These are phyloP conservation scores for Colletotrichum eleusines DNA, from an alignment of 2,329 filamentous ascomycete species.

Conservation along the genomic window DNA sequence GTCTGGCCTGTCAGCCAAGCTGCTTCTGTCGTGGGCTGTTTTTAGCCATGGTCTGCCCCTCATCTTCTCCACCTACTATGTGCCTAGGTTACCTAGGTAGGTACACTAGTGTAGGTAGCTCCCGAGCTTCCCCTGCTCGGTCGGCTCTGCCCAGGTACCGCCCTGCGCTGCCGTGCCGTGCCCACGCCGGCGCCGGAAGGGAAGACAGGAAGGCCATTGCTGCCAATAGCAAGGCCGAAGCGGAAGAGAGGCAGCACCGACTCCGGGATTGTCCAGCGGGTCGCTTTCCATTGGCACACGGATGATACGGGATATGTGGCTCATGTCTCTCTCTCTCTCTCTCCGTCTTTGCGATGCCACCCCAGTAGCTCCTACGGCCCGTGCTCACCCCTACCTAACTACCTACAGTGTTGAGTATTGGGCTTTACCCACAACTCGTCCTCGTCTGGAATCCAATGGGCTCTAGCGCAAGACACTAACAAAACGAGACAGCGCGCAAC, in stretches of 20 bases:
- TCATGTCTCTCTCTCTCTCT: not conserved
- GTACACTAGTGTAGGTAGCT: not conserved
- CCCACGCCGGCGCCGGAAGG: constrained; percentile 10
- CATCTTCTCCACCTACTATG: constrained; percentile 29
- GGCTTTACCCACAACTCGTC: not conserved
- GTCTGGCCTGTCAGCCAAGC: not conserved
- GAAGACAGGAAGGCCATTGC: not conserved
- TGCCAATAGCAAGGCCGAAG: constrained; percentile 4
- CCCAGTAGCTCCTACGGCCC: not conserved
- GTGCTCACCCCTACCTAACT: constrained; percentile 36
- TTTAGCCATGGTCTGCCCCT: constrained; percentile 4
- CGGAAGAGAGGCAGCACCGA: not conserved
- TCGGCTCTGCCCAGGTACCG: not conserved
- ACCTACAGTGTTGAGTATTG: not conserved
- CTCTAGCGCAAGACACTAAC: not conserved
- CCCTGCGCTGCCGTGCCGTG: constrained; percentile 4
- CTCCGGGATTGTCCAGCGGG: constrained; percentile 14
- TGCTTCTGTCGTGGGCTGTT: not conserved
- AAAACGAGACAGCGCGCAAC: not conserved
- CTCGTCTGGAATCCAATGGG: constrained; percentile 4
- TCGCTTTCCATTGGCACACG: constrained; percentile 22
- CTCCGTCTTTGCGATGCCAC: not conserved
- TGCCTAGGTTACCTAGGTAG: too few species aligned
- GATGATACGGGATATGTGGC: not conserved
- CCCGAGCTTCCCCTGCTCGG: constrained; percentile 21